Evolutionary conservation across 441 rosid species (phyloP), one percentile per base, ranked within the genome.

Genomic region (Brassica hybrid): DNA sequence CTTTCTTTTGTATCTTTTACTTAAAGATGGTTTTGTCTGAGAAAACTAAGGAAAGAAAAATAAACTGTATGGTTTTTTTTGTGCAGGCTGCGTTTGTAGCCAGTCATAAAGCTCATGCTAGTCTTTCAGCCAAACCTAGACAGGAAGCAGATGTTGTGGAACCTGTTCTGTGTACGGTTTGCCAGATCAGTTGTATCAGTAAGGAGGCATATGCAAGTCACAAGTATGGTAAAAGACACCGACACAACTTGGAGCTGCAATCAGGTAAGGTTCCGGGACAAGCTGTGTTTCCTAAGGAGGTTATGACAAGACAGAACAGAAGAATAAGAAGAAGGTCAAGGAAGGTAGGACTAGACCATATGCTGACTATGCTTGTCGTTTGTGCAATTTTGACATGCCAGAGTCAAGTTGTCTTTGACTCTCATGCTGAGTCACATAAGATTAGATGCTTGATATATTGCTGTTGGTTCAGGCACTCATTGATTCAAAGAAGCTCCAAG

Each of bases 401-500:
- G 5, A 65, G 69, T 2, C 77, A 34, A 36, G 1, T 45, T 59
- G 79, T 72, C 75, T 72, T 71, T 80, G 58, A 81, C 85, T 57
- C 84, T 89, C 81, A 72, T 45, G 73, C 12, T 78, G 69, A 59
- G 57, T 27, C 48, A 11, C 48, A 54, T 16, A 7, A 16, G 12
- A 0, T 76, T 86, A 81, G 91, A 89, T 83, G 18, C 64, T 71
- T 83, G 65, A 45, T 45, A n/a, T 45, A 6, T 50, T 14, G 7
- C 57, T n/a, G 57, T n/a, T 50, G 18, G 57, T 5, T 50, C 18
- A 50, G 56, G 17, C 17, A 48, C 75, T 87, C 43, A 87, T 79
- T 81, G 76, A 63, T 70, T 78, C 85, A 57, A 84, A 74, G 75
- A 88, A 86, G 80, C 32, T 78, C 65, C 84, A 75, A 81, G 86